These are phyloP conservation scores for Rhizoctonia solani DNA, from an alignment of 1,284 basidiomycete genomes.

Conservation along the genomic window DNA sequence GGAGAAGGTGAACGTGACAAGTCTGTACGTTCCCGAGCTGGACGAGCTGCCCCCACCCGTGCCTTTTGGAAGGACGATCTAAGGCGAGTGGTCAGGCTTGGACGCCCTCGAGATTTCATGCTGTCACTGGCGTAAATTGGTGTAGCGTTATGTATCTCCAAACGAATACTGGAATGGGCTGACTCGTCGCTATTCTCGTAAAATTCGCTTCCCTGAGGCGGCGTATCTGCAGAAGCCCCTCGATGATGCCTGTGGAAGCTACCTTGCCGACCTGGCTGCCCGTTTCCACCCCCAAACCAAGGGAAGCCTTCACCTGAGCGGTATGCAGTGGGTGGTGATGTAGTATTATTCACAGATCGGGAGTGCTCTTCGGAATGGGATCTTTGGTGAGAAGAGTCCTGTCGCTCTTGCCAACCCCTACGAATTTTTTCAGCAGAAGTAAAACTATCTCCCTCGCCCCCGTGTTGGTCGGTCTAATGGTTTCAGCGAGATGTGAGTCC, in stretches of 20 bases:
- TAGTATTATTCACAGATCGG: not conserved
- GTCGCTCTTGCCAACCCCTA: constrained; percentile 27
- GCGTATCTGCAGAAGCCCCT: not conserved
- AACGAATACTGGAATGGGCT: not conserved
- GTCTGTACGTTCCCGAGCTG: constrained; percentile 18
- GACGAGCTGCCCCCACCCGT: constrained; percentile 21
- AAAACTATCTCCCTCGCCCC: constrained; percentile 6
- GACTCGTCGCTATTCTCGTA: constrained; percentile 29
- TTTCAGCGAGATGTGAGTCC: not conserved
- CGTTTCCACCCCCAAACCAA: not conserved
- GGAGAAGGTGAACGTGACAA: constrained; percentile 32
- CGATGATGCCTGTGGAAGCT: constrained; percentile 10
- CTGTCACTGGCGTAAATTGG: constrained; percentile 5
- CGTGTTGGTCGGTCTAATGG: not conserved
- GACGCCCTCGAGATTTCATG: constrained; percentile 7
- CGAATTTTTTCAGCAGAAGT: constrained; percentile 26
- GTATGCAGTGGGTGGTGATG: constrained; percentile 14
- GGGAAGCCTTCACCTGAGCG: constrained; percentile 10
- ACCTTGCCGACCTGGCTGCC: not conserved
- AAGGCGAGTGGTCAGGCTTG: constrained; percentile 9
- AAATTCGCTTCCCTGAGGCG: not conserved
- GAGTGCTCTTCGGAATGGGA: not conserved
- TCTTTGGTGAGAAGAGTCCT: constrained; percentile 11
- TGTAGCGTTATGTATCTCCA: constrained; percentile 33
- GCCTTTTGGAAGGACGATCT: constrained; percentile 16